Conservation (phyloP, 352 stramenopile species). For the Aphanomyces euteiches region DNA sequence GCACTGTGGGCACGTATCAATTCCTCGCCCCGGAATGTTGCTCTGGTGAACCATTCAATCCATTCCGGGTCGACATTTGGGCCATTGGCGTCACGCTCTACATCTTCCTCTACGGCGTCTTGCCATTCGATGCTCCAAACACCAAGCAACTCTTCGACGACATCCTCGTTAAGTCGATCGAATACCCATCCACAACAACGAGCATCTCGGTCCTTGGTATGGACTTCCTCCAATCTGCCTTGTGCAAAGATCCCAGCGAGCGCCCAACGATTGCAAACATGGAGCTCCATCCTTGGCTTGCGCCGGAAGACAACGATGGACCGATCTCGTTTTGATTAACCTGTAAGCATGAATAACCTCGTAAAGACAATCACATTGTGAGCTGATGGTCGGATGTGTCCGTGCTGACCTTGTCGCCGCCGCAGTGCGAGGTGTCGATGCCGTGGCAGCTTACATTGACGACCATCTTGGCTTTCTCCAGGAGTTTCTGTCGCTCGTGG, state of each 20-base stretch:
- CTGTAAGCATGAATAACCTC: slow-evolving; percentile 4
- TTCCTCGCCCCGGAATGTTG: slow-evolving; percentile 88
- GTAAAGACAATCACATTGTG: background rate
- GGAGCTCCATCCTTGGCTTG: slow-evolving; percentile 62
- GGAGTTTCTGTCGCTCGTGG: background rate
- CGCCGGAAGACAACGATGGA: slow-evolving; percentile 44
- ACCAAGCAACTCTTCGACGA: slow-evolving; percentile 79
- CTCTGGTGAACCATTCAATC: slow-evolving; percentile 73
- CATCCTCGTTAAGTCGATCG: slow-evolving; percentile 49
- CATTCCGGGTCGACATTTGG: slow-evolving; percentile 83
- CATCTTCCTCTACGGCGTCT: slow-evolving; percentile 75
- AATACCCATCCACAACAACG: slow-evolving; percentile 34
- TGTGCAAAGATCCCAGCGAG: slow-evolving; percentile 49
- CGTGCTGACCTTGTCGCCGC: slow-evolving; percentile 7
- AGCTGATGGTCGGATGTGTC: background rate
- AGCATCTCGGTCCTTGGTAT: slow-evolving; percentile 37
- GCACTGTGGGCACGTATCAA: slow-evolving; percentile 88
- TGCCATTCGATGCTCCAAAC: slow-evolving; percentile 73
- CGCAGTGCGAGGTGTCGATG: background rate
- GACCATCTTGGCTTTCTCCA: slow-evolving; percentile 8
- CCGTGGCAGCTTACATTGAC: slow-evolving; percentile 10
- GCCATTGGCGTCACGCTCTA: slow-evolving; percentile 80
- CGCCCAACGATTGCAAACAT: slow-evolving; percentile 53
- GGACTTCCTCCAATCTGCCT: slow-evolving; percentile 50
- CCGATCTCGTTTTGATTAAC: slow-evolving; percentile 59